Conservation (phyloP, 805 yeast species). For the Wickerhamiella sergipiensis region DNA sequence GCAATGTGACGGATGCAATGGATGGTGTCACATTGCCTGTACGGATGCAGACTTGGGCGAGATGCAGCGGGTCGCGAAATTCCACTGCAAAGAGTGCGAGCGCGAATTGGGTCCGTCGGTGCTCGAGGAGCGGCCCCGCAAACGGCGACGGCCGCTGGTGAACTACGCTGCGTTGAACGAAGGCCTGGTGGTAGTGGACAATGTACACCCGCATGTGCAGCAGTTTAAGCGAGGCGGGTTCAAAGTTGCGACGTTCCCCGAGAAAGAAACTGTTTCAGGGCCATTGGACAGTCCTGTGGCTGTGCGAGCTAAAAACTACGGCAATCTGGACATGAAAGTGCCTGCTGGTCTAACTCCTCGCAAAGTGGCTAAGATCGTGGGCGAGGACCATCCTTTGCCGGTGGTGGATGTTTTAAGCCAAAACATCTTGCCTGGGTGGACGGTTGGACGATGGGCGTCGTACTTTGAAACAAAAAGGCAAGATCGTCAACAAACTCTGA, state of each 20-base stretch:
- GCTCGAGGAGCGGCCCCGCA: constrained; percentile 31
- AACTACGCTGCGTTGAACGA: constrained; percentile 72
- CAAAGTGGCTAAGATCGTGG: constrained; percentile 44
- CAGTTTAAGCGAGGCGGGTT: constrained; percentile 12
- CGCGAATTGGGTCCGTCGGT: constrained; percentile 36
- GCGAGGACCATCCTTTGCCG: constrained; percentile 50
- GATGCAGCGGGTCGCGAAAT: constrained; percentile 29
- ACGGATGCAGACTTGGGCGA: constrained; percentile 29
- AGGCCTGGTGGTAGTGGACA: constrained; percentile 28
- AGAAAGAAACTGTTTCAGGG: constrained; percentile 25
- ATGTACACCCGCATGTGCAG: constrained; percentile 11
- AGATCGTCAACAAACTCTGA: constrained; percentile 49
- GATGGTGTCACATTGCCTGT: constrained; percentile 45
- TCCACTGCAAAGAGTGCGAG: constrained; percentile 43
- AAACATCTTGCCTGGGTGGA: constrained; percentile 47
- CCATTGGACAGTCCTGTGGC: constrained; percentile 32
- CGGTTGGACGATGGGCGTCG: constrained; percentile 56
- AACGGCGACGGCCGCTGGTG: constrained; percentile 40
- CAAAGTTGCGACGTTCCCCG: constrained; percentile 22
- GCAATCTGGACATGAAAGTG: constrained; percentile 34
- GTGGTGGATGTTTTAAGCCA: constrained; percentile 88
- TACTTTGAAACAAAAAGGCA: constrained; percentile 39
- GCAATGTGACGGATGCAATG: constrained; percentile 40
- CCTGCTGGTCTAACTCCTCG: constrained; percentile 45
- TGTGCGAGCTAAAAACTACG: constrained; percentile 25